phyloP scores from a whole-genome alignment of 2,329 filamentous ascomycete genomes.

The Colletotrichum tropicale region DNA sequence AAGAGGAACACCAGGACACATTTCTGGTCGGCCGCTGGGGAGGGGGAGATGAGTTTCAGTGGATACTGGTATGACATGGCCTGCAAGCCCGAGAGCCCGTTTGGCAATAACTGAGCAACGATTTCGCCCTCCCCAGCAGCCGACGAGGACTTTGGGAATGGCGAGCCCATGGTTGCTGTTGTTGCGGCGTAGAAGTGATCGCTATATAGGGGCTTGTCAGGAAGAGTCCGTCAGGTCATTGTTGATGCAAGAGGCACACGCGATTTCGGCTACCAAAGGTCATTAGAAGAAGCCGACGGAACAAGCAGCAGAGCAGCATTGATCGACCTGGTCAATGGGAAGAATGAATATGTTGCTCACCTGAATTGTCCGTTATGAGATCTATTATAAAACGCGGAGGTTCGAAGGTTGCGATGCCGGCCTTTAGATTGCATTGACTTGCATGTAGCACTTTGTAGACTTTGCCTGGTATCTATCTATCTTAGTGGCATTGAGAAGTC shows the following conservation, averaged over 20 bases:
- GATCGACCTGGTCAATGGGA: not conserved
- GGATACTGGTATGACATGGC: constrained; percentile 90
- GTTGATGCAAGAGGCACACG: not conserved
- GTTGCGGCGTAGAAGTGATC: not conserved
- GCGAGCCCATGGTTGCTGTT: constrained; percentile 60
- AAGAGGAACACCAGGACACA: constrained; percentile 86
- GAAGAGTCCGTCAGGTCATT: not conserved
- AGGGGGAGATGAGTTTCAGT: constrained; percentile 87
- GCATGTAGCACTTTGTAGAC: not conserved
- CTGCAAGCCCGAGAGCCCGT: constrained; percentile 72
- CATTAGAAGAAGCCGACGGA: not conserved
- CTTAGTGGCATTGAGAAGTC: not conserved
- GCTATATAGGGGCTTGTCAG: not conserved
- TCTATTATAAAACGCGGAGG: not conserved
- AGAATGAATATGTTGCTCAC: not conserved
- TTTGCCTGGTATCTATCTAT: not conserved
- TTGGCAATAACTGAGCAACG: constrained; percentile 74
- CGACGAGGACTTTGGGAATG: constrained; percentile 77
- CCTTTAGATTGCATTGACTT: not conserved
- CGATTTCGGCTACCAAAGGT: not conserved
- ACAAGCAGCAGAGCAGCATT: not conserved
- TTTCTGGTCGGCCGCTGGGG: constrained; percentile 65
- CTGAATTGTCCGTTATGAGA: not conserved
- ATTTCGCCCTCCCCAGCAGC: constrained; percentile 80
- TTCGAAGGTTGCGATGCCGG: not conserved